Percentiles rank a stretch among this genome's conserved stretches.
Conservation (phyloP, 306 rosid genomes). For the Pyrus bretschneideri region DNA sequence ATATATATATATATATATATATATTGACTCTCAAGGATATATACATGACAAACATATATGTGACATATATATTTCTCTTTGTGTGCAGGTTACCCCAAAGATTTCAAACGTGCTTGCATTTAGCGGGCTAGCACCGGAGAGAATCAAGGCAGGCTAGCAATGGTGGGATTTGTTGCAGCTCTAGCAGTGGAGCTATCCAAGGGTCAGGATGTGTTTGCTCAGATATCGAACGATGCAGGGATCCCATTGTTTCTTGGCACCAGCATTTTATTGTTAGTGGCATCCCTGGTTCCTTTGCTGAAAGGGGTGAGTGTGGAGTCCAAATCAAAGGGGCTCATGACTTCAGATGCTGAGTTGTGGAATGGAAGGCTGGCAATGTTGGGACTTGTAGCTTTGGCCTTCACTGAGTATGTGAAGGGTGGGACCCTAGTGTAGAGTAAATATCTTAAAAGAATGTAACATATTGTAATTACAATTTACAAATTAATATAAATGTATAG, state of each 20-base stretch:
- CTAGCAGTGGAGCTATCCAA: conserved; percentile 43
- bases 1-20: too few relatives aligned
- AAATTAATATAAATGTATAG: too few relatives aligned
- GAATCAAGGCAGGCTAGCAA: conserved; percentile 62
- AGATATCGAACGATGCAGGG: conserved; percentile 45
- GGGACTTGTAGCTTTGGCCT: conserved; percentile 42
- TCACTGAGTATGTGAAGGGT: conserved; percentile 33
- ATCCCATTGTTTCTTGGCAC: conserved; percentile 49
- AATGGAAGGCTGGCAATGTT: conserved; percentile 70
- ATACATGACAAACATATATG: background rate
- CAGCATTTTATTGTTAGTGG: conserved; percentile 26
- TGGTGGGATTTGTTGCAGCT: conserved; percentile 60
- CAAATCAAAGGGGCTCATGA: conserved; percentile 40
- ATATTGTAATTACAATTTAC: too few relatives aligned
- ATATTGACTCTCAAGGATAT: too few relatives aligned
- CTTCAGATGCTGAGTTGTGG: conserved; percentile 62
- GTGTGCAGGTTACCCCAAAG: conserved; percentile 35
- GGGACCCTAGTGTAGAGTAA: conserved; percentile 8
- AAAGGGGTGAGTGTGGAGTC: conserved; percentile 61
- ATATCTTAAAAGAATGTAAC: too few relatives aligned
- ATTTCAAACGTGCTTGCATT: conserved; percentile 43
- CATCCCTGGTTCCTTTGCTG: conserved; percentile 54
- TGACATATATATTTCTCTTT: background rate
- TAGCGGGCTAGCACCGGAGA: conserved; percentile 64
- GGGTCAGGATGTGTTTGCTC: conserved; percentile 45